These are phyloP conservation scores for Casaregolazyma suthepensis DNA, from an alignment of 1,139 yeast genomes.

Conservation along the genomic window DNA sequence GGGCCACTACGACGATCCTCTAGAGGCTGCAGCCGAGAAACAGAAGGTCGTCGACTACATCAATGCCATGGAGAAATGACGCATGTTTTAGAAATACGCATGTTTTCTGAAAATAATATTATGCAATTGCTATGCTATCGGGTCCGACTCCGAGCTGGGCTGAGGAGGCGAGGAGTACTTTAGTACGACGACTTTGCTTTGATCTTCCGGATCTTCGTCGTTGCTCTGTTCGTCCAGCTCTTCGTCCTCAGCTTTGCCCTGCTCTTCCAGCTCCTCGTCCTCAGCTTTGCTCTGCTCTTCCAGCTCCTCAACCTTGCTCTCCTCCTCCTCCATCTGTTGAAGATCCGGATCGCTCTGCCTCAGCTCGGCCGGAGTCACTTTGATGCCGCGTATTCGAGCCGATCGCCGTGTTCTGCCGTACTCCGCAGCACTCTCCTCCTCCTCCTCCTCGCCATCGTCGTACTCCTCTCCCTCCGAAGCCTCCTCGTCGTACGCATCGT, in stretches of 20 bases:
- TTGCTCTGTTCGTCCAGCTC: constrained; percentile 10
- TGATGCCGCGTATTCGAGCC: constrained; percentile 12
- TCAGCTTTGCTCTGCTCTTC: constrained; percentile 9
- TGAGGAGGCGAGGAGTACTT: constrained; percentile 7
- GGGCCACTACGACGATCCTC: constrained; percentile 10
- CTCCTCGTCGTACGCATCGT: constrained; percentile 13
- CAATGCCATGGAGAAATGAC: constrained; percentile 6
- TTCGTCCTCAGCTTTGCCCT: constrained; percentile 7
- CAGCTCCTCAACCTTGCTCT: constrained; percentile 6
- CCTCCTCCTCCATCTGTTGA: constrained; percentile 4
- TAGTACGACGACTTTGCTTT: constrained; percentile 8
- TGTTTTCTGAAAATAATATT: not conserved
- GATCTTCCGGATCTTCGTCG: constrained; percentile 12
- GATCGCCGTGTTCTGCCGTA: constrained; percentile 12
- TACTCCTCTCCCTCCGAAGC: constrained; percentile 12
- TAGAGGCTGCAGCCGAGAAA: constrained; percentile 9
- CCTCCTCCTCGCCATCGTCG: constrained; percentile 22
- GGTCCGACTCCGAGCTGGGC: not conserved
- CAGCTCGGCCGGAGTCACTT: not conserved
- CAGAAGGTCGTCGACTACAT: constrained; percentile 10
- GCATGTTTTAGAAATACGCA: no score
- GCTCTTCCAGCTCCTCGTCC: constrained; percentile 11
- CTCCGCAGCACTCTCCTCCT: constrained; percentile 9
- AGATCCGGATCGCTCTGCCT: not conserved
- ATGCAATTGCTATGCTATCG: not conserved